A percentile compares a stretch with the other conserved stretches of the same genome.
Evolutionary conservation across 1,284 basidiomycete species (phyloP).

Genomic region (Porodaedalea pini): DNA sequence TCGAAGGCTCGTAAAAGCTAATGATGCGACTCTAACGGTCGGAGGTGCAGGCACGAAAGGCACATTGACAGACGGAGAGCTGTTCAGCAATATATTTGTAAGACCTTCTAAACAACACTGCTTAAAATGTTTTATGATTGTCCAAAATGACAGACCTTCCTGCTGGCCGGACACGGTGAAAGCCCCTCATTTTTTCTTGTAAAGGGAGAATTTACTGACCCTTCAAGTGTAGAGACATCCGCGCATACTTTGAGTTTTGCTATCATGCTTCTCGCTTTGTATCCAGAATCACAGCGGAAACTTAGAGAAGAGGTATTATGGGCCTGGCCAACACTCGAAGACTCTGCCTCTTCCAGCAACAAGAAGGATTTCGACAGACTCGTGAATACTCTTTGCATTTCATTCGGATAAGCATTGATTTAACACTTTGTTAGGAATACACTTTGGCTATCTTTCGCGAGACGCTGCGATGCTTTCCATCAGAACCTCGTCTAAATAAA

Average conservation of each 20-base stretch:
- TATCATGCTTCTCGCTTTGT: slow-evolving; percentile 32
- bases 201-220: not conserved
- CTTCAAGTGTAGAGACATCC: slow-evolving; percentile 31
- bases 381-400: slow-evolving; percentile 17
- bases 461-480: slow-evolving; percentile 35
- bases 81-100: slow-evolving; percentile 19
- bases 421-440: slow-evolving; percentile 17
- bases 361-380: slow-evolving; percentile 29
- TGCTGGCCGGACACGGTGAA: slow-evolving; percentile 13
- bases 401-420: not conserved
- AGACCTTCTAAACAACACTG: not conserved
- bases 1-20: slow-evolving; percentile 8
- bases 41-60: not conserved
- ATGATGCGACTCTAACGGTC: slow-evolving; percentile 3
- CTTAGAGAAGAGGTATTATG: slow-evolving; percentile 30
- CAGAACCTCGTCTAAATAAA: slow-evolving; percentile 39
- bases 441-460: slow-evolving; percentile 34
- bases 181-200: not conserved
- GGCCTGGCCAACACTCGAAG: slow-evolving; percentile 24
- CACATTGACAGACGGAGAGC: slow-evolving; percentile 13
- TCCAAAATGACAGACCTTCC: not conserved
- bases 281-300: slow-evolving; percentile 35
- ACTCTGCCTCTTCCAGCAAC: slow-evolving; percentile 4
- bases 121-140: not conserved
- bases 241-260: slow-evolving; percentile 35